These are phyloP conservation scores for Auricularia sp. DNA, from an alignment of 768 basidiomycete species.

Conservation along the genomic window DNA sequence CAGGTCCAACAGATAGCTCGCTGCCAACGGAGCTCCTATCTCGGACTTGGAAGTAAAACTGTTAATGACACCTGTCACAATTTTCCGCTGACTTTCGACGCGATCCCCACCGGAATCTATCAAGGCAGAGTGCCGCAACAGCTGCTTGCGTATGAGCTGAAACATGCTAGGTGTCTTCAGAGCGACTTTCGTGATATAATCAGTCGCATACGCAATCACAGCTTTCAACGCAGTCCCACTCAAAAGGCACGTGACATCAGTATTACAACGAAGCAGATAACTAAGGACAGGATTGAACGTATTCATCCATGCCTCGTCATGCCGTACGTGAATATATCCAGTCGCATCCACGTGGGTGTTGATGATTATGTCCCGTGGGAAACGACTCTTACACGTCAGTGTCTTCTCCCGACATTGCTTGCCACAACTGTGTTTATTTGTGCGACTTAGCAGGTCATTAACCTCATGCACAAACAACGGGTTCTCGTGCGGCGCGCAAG, in stretches of 20 bases:
- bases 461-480: background rate
- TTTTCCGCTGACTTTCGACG: slow-evolving; percentile 16
- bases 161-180: slow-evolving; percentile 5
- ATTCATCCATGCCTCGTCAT: no score
- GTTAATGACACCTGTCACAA: slow-evolving; percentile 30
- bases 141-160: no score
- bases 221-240: slow-evolving; percentile 10
- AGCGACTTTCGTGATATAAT: slow-evolving; percentile 10
- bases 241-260: slow-evolving; percentile 12
- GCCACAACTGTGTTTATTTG: background rate
- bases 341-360: background rate
- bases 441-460: background rate
- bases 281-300: no score
- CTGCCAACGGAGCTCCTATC: slow-evolving; percentile 28
- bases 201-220: slow-evolving; percentile 9
- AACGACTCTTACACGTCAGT: background rate
- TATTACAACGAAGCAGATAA: slow-evolving; percentile 9
- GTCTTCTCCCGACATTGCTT: slow-evolving; percentile 11
- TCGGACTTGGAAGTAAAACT: slow-evolving; percentile 25
- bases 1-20: slow-evolving; percentile 23
- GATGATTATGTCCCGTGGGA: background rate
- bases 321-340: no score
- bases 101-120: slow-evolving; percentile 16
- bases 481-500: no score
- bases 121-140: no score